A percentile compares a stretch with the other conserved stretches of the same genome.
Conservation (phyloP, 2,329 filamentous ascomycete species). For the Samsoniella hepiali region DNA sequence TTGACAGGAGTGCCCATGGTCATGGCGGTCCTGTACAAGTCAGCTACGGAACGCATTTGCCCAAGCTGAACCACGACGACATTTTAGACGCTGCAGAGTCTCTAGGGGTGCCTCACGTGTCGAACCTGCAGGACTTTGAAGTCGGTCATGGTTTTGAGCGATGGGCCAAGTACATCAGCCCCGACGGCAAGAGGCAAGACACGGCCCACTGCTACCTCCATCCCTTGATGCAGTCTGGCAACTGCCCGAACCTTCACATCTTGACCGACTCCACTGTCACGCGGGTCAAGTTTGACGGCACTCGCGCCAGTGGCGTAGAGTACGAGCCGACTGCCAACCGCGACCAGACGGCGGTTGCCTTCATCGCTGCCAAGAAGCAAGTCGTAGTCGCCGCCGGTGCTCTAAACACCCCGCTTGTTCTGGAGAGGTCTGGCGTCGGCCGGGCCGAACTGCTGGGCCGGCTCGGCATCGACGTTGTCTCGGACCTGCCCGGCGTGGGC, state of each 20-base stretch:
- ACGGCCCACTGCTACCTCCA: constrained; percentile 52
- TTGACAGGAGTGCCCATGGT: constrained; percentile 38
- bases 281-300: constrained; percentile 46
- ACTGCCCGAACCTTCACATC: constrained; percentile 52
- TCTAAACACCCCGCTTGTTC: constrained; percentile 47
- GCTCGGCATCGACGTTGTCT: constrained; percentile 45
- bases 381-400: constrained; percentile 49
- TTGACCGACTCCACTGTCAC: constrained; percentile 52
- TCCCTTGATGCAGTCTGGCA: constrained; percentile 43
- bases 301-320: constrained; percentile 53
- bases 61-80: constrained; percentile 37
- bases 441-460: constrained; percentile 39
- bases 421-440: constrained; percentile 59
- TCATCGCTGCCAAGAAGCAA: constrained; percentile 50
- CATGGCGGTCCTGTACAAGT: constrained; percentile 48
- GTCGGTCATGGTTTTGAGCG: constrained; percentile 31
- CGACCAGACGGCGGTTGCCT: background rate
- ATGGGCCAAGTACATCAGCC: constrained; percentile 46
- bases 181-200: constrained; percentile 51
- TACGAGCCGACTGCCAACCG: constrained; percentile 29
- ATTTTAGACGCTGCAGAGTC: constrained; percentile 48
- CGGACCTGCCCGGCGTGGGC: constrained; percentile 49
- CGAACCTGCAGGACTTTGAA: constrained; percentile 48
- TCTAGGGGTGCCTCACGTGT: constrained; percentile 45
- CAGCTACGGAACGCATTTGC: constrained; percentile 44